These are phyloP conservation scores for Ostreobium quekettii DNA, from an alignment of 139 green algal genomes.

Conservation along the genomic window DNA sequence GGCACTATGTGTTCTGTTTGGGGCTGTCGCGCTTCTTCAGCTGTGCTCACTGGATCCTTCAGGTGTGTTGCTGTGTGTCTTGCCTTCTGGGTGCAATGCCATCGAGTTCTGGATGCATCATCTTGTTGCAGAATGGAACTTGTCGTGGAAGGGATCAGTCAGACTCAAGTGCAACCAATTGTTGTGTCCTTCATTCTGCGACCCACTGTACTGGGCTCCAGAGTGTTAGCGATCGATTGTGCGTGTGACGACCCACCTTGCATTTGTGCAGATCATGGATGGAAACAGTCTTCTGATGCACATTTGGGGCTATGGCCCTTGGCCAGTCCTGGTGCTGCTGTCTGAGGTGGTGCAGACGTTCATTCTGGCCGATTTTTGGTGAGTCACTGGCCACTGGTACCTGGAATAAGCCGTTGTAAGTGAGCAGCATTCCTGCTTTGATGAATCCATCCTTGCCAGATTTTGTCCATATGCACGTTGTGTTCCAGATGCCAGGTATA, in stretches of 20 bases:
- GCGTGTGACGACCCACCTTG: no score
- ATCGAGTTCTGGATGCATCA: no score
- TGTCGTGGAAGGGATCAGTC: no score
- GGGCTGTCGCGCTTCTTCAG: conserved; percentile 92
- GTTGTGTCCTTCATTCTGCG: no score
- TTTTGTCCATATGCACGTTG: no score
- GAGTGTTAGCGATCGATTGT: no score
- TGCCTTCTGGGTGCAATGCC: neutral
- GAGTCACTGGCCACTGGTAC: conserved; percentile 7
- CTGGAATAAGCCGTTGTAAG: neutral
- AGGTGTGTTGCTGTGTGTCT: conserved; percentile 33
- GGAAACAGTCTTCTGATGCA: conserved; percentile 73
- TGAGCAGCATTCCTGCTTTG: no score
- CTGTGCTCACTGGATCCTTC: conserved; percentile 95
- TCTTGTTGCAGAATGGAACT: no score
- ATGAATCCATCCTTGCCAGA: no score
- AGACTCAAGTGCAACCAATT: no score
- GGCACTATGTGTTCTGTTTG: conserved; percentile 96
- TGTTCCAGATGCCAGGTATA: neutral
- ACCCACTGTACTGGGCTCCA: no score
- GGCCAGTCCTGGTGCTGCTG: conserved; percentile 93
- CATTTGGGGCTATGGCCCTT: conserved; percentile 83
- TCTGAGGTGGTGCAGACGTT: conserved; percentile 96
- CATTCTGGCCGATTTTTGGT: conserved; percentile 98
- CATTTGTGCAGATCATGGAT: conserved; percentile 73